A percentile compares a stretch with the other conserved stretches of the same genome.
Evolutionary conservation across 805 yeast species (phyloP).

Genomic region (Candida gorgasii): DNA sequence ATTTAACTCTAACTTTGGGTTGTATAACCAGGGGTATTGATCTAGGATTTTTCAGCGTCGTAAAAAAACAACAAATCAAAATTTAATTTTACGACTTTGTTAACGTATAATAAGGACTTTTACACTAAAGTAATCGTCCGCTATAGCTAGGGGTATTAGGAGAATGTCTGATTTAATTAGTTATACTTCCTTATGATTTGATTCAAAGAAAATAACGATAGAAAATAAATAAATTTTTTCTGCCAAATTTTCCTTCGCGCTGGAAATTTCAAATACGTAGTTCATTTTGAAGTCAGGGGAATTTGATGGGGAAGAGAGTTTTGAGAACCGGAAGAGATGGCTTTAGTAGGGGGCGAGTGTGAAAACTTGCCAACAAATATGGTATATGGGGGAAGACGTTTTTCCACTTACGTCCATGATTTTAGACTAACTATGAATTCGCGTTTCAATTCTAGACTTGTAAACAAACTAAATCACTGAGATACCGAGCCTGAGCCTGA

Average conservation of each 20-base stretch:
- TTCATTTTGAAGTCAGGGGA: no score
- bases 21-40: no score
- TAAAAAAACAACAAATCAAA: neutral
- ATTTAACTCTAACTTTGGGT: no score
- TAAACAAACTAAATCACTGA: no score
- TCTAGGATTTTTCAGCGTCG: neutral
- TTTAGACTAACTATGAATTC: neutral
- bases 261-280: neutral
- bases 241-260: slow-evolving; percentile 2
- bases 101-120: neutral
- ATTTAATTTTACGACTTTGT: neutral
- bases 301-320: no score
- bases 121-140: neutral
- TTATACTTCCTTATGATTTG: neutral
- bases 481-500: no score
- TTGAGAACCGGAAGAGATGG: no score
- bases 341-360: no score
- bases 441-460: slow-evolving; percentile 7
- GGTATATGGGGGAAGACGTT: no score
- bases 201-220: slow-evolving; percentile 5
- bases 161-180: neutral
- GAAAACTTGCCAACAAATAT: no score
- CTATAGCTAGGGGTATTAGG: neutral
- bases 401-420: no score
- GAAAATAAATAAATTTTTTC: slow-evolving; percentile 6